phyloP scores from a whole-genome alignment of 441 rosid species.

The Gossypium gossypioides region DNA sequence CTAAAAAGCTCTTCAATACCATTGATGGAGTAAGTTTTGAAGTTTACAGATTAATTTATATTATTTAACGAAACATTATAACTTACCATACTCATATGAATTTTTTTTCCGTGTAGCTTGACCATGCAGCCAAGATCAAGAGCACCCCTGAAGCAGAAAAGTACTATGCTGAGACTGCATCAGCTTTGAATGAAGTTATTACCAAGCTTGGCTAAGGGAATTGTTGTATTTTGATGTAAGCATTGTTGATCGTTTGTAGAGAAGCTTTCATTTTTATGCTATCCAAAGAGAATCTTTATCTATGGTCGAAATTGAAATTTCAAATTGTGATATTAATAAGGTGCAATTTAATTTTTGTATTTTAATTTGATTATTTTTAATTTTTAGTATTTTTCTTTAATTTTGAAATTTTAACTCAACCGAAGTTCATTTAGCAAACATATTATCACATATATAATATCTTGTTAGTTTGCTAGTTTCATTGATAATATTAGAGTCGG shows the following conservation, averaged over 20 bases:
- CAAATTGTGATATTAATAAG: too few species aligned
- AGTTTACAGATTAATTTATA: neutral
- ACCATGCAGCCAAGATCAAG: constrained; percentile 84
- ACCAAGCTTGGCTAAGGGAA: constrained; percentile 63
- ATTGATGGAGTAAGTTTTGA: constrained; percentile 45
- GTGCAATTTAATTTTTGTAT: too few species aligned
- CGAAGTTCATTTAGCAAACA: too few species aligned
- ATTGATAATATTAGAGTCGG: too few species aligned
- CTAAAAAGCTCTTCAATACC: constrained; percentile 66
- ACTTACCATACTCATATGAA: neutral
- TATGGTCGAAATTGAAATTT: neutral
- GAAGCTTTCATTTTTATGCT: constrained; percentile 8
- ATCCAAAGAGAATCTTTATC: neutral
- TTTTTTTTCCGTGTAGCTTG: constrained; percentile 36
- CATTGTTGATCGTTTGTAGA: constrained; percentile 19
- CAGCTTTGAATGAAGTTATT: constrained; percentile 71
- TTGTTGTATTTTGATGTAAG: constrained; percentile 20
- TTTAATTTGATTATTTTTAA: too few species aligned
- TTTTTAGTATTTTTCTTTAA: too few species aligned
- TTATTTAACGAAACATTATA: neutral
- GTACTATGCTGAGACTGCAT: constrained; percentile 68
- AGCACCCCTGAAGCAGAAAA: constrained; percentile 84
- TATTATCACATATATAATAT: too few species aligned
- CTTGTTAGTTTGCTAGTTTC: too few species aligned
- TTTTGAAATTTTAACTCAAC: too few species aligned